Evolutionary conservation across 495 filamentous ascomycete species (phyloP), one percentile per base, ranked within the genome.

Genomic region (Aspergillus hancockii): DNA sequence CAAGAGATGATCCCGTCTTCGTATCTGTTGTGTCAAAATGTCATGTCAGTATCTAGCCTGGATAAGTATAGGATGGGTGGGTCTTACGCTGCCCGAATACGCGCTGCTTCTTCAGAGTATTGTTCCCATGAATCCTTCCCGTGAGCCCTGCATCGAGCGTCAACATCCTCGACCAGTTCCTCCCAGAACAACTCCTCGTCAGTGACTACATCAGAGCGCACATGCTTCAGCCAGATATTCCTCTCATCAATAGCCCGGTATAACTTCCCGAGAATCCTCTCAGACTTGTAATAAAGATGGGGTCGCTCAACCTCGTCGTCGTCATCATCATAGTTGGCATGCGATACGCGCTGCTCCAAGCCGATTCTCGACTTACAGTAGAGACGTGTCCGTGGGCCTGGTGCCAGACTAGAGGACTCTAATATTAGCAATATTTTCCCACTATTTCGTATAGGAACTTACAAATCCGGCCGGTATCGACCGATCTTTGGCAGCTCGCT

Each of bases 201-300:
- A 30, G 36, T 14, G 12, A 25, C 30, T 12, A 22, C 8, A 32
- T 41, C 12, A n/a, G 53, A n/a, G n/a, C 31, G 64, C 23, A 66
- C 54, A 38, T 56, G 59, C 49, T 90, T 64, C 8, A 67, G 58
- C 71, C 90, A 86, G 59, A 94, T 88, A 52, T 82, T 69, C 6
- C 75, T 75, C 68, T 95, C 91, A 64, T 95, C 85, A 31, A 96
- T 88, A 0, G 80, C 81, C 0, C 90, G 82, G 66, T 88, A 94
- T 0, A 96, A 78, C 38, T 82, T 73, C 0, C 91, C 91, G 0
- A 93, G 79, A 14, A 90, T 73, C 62, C 92, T 91, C 0, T 83
- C 59, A 10, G 86, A 91, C 46, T 72, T 64, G 63, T 95, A 94
- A 62, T 87, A 95, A 38, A 75, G 67, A 1, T 47, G 8, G 18